Conservation (phyloP, 495 filamentous ascomycete species). For the Annulohypoxylon stygium region DNA sequence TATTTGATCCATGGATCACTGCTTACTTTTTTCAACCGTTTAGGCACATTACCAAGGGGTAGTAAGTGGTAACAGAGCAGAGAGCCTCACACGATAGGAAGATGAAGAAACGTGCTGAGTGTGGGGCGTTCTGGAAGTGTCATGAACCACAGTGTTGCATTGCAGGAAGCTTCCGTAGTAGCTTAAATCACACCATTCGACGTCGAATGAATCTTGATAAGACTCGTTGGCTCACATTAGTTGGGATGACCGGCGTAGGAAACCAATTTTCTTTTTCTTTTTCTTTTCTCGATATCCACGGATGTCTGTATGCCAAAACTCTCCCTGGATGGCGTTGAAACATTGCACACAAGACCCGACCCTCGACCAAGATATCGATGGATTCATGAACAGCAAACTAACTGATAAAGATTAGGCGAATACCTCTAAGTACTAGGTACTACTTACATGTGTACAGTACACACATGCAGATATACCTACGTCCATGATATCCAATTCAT, state of each 20-base stretch:
- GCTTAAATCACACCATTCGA: constrained; percentile 39
- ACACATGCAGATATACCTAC: no score
- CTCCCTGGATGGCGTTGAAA: no score
- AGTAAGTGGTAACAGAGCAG: background rate
- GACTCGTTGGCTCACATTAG: constrained; percentile 2
- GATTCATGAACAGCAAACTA: background rate
- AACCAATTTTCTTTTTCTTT: background rate
- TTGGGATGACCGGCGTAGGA: constrained; percentile 25
- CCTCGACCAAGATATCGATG: no score
- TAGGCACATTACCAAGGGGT: constrained; percentile 26
- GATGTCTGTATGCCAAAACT: no score
- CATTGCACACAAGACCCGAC: no score
- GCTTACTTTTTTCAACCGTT: constrained; percentile 28
- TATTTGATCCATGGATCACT: background rate
- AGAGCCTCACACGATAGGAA: constrained; percentile 42
- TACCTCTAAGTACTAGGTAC: no score
- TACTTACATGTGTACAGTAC: no score
- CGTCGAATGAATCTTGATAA: constrained; percentile 28
- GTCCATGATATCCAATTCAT: background rate
- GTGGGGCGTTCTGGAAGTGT: constrained; percentile 22
- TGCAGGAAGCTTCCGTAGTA: constrained; percentile 31
- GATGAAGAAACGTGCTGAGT: constrained; percentile 5
- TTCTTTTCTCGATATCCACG: background rate
- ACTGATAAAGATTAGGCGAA: background rate
- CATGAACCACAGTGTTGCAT: constrained; percentile 34